phyloP scores from a whole-genome alignment of 495 filamentous ascomycete genomes.

The Penicillium coffeae region DNA sequence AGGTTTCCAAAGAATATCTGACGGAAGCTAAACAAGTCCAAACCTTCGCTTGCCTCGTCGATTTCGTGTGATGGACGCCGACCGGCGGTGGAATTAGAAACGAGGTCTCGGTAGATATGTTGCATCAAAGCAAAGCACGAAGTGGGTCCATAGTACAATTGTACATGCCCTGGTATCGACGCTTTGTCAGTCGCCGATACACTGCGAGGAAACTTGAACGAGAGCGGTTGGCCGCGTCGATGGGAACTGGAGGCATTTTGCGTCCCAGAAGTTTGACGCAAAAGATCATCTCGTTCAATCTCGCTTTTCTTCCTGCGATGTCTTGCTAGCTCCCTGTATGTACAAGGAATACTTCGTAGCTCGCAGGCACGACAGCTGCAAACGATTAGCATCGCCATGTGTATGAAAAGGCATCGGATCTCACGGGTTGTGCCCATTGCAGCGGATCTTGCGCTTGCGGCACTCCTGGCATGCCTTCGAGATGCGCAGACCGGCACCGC shows the following conservation, averaged over 20 bases:
- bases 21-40: constrained; percentile 44
- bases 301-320: constrained; percentile 36
- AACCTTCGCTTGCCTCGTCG: constrained; percentile 40
- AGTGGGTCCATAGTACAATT: constrained; percentile 45
- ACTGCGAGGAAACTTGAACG: constrained; percentile 34
- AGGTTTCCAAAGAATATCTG: constrained; percentile 43
- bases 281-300: constrained; percentile 8
- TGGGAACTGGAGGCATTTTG: constrained; percentile 8
- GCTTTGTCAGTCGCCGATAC: constrained; percentile 44
- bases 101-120: constrained; percentile 39
- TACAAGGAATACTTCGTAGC: constrained; percentile 29
- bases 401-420: not conserved
- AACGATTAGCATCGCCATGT: not conserved
- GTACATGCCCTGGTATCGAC: constrained; percentile 39
- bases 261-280: constrained; percentile 13
- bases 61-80: constrained; percentile 30
- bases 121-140: constrained; percentile 47
- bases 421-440: constrained; percentile 38
- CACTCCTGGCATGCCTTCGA: constrained; percentile 45
- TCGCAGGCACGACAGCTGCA: constrained; percentile 38
- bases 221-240: constrained; percentile 13
- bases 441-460: constrained; percentile 44
- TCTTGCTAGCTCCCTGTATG: constrained; percentile 40
- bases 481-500: constrained; percentile 40
- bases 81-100: constrained; percentile 24